Percentiles rank a stretch among this genome's conserved stretches.
Conservation (phyloP, 306 rosid species). For the Lathyrus oleraceus region DNA sequence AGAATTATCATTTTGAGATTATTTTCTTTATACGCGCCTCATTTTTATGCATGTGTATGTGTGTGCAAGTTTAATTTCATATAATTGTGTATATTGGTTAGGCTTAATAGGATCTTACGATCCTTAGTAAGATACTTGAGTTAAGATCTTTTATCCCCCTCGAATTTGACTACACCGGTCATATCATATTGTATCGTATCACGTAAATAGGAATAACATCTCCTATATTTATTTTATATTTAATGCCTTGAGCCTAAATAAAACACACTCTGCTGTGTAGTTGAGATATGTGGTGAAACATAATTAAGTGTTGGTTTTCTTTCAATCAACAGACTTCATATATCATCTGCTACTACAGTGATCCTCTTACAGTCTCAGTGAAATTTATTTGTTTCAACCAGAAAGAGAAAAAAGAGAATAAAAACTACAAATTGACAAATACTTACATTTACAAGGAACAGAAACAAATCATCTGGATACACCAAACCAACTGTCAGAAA, state of each 20-base stretch:
- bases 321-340: neutral
- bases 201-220: neutral
- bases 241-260: neutral
- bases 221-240: neutral
- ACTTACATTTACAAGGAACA: slow-evolving; percentile 86
- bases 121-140: too few relatives aligned
- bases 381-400: slow-evolving; percentile 13
- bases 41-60: too few relatives aligned
- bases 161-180: neutral
- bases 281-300: neutral
- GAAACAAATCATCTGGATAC: slow-evolving; percentile 88
- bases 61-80: too few relatives aligned
- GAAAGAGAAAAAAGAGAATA: neutral
- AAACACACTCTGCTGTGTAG: neutral
- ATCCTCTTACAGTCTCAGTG: slow-evolving; percentile 4
- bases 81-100: too few relatives aligned
- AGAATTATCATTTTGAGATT: too few relatives aligned
- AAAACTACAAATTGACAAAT: slow-evolving; percentile 5
- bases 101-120: too few relatives aligned
- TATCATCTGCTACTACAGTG: slow-evolving; percentile 15
- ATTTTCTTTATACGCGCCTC: too few relatives aligned
- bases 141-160: too few relatives aligned
- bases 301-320: neutral
- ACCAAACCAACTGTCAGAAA: slow-evolving; percentile 89
- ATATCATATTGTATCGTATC: neutral